Conservation (phyloP, 1,284 basidiomycete species). For the Cutaneotrichosporon sp. region DNA sequence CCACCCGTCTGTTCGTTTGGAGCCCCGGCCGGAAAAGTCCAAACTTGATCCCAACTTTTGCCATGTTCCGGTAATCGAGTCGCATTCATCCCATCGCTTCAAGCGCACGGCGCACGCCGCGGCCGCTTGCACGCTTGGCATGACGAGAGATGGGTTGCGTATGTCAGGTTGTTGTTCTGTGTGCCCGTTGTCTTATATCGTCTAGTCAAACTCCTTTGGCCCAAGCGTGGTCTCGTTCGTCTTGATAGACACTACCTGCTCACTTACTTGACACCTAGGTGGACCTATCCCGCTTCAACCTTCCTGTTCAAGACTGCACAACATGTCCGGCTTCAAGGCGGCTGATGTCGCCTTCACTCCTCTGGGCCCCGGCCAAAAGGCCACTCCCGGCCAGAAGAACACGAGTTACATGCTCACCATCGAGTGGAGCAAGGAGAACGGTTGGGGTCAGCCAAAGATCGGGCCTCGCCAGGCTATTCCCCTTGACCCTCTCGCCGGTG, state of each 20-base stretch:
- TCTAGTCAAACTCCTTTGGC: too few relatives aligned
- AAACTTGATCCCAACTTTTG: too few relatives aligned
- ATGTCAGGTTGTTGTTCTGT: background rate
- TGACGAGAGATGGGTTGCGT: background rate
- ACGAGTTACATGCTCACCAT: constrained; percentile 36
- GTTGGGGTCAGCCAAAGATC: constrained; percentile 45
- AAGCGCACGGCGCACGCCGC: too few relatives aligned
- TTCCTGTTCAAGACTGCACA: background rate
- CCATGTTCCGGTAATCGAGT: too few relatives aligned
- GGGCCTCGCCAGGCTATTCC: constrained; percentile 29
- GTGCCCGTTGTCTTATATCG: too few relatives aligned
- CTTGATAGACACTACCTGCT: too few relatives aligned
- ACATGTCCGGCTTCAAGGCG: constrained; percentile 24
- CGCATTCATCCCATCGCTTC: too few relatives aligned
- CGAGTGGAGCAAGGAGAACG: constrained; percentile 19
- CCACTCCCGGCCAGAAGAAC: constrained; percentile 13
- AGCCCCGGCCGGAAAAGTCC: too few relatives aligned
- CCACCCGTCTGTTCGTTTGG: too few relatives aligned
- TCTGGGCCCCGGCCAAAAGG: constrained; percentile 29
- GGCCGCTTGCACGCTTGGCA: too few relatives aligned
- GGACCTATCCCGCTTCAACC: background rate
- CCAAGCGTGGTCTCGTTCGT: too few relatives aligned
- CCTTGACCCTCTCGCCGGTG: constrained; percentile 41
- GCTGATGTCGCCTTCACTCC: constrained; percentile 39
- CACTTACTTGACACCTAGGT: too few relatives aligned